Percentiles rank a stretch among this genome's conserved stretches.
Conservation (phyloP, 148 eudicot genomes). For the Polygonum maritimum region DNA sequence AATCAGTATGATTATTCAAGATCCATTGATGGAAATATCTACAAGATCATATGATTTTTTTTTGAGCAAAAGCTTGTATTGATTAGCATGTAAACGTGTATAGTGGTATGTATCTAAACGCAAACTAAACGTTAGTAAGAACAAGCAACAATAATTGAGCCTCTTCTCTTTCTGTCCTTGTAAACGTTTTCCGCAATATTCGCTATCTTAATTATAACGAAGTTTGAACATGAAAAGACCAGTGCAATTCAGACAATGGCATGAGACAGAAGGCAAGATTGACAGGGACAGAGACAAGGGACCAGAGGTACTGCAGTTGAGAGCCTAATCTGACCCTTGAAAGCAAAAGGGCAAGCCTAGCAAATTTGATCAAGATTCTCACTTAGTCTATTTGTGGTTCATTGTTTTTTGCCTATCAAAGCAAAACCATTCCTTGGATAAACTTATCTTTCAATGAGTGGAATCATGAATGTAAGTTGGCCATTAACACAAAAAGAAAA, state of each 20-base stretch:
- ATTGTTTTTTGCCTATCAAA: background rate
- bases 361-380: background rate
- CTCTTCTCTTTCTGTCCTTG: background rate
- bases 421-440: background rate
- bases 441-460: background rate
- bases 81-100: background rate
- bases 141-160: background rate
- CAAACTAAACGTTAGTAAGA: background rate
- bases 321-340: background rate
- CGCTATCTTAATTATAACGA: slow-evolving; percentile 1
- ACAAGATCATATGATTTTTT: slow-evolving; percentile 1
- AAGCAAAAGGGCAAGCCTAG: background rate
- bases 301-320: background rate
- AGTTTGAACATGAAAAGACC: background rate
- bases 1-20: background rate
- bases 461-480: background rate
- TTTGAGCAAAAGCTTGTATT: background rate
- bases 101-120: background rate
- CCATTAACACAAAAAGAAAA: background rate
- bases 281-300: background rate
- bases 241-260: slow-evolving; percentile 2
- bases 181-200: background rate
- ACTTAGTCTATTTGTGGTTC: background rate
- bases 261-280: background rate
- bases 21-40: background rate